These are phyloP conservation scores for Lasiodiplodia gonubiensis DNA, from an alignment of 2,329 filamentous ascomycete species.

Conservation along the genomic window DNA sequence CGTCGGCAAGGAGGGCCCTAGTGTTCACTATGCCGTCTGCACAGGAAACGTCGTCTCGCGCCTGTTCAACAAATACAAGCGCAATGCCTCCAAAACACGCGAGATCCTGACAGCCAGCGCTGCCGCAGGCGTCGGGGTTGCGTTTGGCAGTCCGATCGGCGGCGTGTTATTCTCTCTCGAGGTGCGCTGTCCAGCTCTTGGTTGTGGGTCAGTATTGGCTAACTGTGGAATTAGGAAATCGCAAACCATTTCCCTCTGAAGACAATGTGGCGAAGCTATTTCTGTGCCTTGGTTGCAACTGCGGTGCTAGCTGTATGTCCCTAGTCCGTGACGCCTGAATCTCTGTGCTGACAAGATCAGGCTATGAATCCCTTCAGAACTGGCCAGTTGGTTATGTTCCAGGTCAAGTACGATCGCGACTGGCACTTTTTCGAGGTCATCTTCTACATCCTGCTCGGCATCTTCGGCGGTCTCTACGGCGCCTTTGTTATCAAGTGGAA, in stretches of 20 bases:
- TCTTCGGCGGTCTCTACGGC: conserved; percentile 93
- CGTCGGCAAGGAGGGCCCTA: conserved; percentile 95
- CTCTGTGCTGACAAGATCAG: conserved; percentile 38
- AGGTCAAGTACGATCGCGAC: conserved; percentile 90
- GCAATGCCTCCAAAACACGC: conserved; percentile 90
- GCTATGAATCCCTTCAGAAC: conserved; percentile 98
- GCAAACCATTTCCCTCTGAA: conserved; percentile 95
- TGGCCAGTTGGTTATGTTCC: conserved; percentile 98
- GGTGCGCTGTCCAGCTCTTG: conserved; percentile 40
- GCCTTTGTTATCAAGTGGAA: conserved; percentile 99
- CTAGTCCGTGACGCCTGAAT: background rate
- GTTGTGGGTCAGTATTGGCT: background rate
- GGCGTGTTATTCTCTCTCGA: conserved; percentile 96
- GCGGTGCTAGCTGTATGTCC: conserved; percentile 74
- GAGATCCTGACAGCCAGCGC: conserved; percentile 95
- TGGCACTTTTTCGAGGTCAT: conserved; percentile 98
- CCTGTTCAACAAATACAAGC: conserved; percentile 88
- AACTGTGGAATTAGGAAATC: conserved; percentile 69
- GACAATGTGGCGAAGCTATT: conserved; percentile 97
- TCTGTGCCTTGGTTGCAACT: conserved; percentile 94
- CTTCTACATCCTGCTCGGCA: conserved; percentile 88
- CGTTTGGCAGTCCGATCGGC: conserved; percentile 96
- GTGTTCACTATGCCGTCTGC: conserved; percentile 98
- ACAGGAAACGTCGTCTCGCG: conserved; percentile 95
- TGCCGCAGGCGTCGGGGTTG: conserved; percentile 92